Evolutionary conservation across 148 eudicot species (phyloP), one percentile per base, ranked within the genome.

Genomic region (Vaccinium corymbosum): DNA sequence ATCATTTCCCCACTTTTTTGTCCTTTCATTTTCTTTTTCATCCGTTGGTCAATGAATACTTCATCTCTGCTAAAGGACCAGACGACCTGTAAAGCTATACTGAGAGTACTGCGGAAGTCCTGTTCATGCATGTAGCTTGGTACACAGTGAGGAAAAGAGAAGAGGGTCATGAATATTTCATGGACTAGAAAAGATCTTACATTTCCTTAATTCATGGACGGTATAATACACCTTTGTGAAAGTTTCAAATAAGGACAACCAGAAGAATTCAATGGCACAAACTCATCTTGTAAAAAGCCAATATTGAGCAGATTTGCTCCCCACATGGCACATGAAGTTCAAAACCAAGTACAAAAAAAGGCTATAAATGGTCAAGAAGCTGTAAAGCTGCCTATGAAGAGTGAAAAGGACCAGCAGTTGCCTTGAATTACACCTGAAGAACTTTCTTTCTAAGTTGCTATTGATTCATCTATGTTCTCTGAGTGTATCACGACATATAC

Each of bases 361-460:
- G 32, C 46, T 80, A 61, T 62, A 51, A n/a, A 20, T 42, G 46
- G 55, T 64, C 75, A 62, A 81, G 72, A 81, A 64, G 83, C 83
- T 62, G 29, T 81, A 81, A 81, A 81, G 83, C 74, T 22, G 29
- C 6, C 75, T 20, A 22, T 57, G 29, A 12, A 50, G 11, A 10
- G 79, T 76, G 29, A 12, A 50, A 22, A 10, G 79, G 50, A 20
- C 56, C 79, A 49, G 19, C 29, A 48, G 56, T 76, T 48, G 55
- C 79, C 56, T 48, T 76, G 79, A 49, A 76, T 14, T n/a, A 4
- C 56, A 76, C 15, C 32, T 51, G 20, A 78, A 53, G 80, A 53
- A 10, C 42, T 53, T 53, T 14, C 62, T 78, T 51, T 78, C 80
- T 27, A 52, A 12, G 42, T 14, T 78, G 5, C 79, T 27, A 50